A percentile compares a stretch with the other conserved stretches of the same genome.
phyloP scores from a whole-genome alignment of 2,329 filamentous ascomycete species.

The Remersonia thermophila region DNA sequence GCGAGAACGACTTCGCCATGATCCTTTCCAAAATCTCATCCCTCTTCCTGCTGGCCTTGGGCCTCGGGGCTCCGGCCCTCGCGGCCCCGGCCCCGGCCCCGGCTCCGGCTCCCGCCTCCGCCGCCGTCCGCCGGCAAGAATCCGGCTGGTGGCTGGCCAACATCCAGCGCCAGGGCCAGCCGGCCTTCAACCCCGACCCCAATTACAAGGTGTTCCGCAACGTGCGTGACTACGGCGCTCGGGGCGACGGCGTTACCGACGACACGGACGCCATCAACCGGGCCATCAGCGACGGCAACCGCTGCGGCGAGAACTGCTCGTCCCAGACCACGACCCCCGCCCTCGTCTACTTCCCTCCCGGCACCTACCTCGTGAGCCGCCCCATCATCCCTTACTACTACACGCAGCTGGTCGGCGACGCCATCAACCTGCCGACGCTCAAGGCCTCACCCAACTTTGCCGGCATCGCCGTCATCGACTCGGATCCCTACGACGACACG shows the following conservation, averaged over 20 bases:
- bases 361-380: constrained; percentile 69
- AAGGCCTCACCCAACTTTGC: constrained; percentile 60
- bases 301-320: constrained; percentile 72
- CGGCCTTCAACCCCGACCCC: constrained; percentile 44
- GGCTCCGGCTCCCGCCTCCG: constrained; percentile 22
- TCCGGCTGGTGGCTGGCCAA: constrained; percentile 59
- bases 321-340: constrained; percentile 75
- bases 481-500: constrained; percentile 63
- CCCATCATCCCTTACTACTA: constrained; percentile 84
- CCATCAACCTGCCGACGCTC: constrained; percentile 56
- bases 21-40: constrained; percentile 33
- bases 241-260: constrained; percentile 57
- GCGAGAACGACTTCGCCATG: constrained; percentile 19
- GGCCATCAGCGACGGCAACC: constrained; percentile 63
- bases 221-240: constrained; percentile 63
- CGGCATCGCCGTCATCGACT: constrained; percentile 82
- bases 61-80: constrained; percentile 26
- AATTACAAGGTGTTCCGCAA: constrained; percentile 66
- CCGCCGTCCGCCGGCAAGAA: constrained; percentile 18
- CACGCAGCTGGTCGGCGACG: constrained; percentile 83
- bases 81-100: constrained; percentile 20
- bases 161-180: constrained; percentile 56
- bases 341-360: constrained; percentile 81
- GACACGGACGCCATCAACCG: constrained; percentile 82
- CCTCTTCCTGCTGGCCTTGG: constrained; percentile 30